These are phyloP conservation scores for Yamagishiella unicocca DNA, from an alignment of 139 green algal genomes.

Conservation along the genomic window DNA sequence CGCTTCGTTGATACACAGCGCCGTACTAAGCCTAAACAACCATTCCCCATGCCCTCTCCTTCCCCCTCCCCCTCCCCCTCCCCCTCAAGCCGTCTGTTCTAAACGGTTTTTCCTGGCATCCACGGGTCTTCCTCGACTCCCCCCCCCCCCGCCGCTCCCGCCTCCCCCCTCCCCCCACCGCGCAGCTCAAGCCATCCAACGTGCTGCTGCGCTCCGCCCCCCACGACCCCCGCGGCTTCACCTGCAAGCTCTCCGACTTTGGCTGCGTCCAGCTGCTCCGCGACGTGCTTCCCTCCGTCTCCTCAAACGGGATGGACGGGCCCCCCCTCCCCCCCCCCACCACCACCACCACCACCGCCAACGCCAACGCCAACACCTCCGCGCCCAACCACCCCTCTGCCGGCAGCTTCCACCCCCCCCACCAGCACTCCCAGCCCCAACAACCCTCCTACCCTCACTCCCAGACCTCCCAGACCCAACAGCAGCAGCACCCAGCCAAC, in stretches of 20 bases:
- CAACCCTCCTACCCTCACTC: no score
- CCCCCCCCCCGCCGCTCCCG: not conserved
- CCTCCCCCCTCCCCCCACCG: slow-evolving; percentile 55
- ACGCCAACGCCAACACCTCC: not conserved
- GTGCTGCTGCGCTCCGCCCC: slow-evolving; percentile 65
- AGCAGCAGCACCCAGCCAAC: not conserved
- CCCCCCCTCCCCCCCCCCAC: not conserved
- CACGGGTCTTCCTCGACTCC: not conserved
- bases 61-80: not conserved
- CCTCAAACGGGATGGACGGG: no score
- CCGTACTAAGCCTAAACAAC: no score
- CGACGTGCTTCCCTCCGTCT: not conserved
- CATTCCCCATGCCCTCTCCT: not conserved
- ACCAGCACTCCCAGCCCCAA: no score
- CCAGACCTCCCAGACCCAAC: no score
- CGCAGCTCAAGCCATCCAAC: slow-evolving; percentile 80
- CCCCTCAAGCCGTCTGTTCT: no score
- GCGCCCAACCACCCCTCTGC: no score
- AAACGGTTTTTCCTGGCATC: no score
- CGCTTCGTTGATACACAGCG: no score
- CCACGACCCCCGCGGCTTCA: slow-evolving; percentile 62
- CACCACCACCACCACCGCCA: not conserved
- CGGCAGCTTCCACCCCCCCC: no score
- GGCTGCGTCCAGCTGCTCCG: slow-evolving; percentile 61
- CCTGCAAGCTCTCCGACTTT: slow-evolving; percentile 81